A percentile compares a stretch with the other conserved stretches of the same genome.
phyloP scores from a whole-genome alignment of 768 basidiomycete species.

The Leucosporidium creatinivorum region DNA sequence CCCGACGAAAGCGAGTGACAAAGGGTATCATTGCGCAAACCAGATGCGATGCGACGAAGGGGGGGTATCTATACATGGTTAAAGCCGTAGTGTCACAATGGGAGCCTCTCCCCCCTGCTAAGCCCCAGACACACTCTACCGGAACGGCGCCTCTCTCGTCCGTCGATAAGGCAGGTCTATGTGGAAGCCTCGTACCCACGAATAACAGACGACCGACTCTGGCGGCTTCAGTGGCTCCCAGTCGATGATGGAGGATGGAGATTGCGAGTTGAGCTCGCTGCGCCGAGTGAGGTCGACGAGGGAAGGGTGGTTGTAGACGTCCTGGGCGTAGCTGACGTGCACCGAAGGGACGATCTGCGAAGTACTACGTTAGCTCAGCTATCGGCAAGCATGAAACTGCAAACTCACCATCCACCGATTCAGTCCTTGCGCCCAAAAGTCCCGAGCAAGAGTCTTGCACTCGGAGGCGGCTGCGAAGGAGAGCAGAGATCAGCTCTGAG shows the following conservation, averaged over 20 bases:
- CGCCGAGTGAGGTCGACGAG: constrained; percentile 10
- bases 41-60: no score
- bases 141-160: neutral
- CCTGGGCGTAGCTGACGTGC: constrained; percentile 17
- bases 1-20: no score
- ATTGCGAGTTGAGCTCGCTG: neutral
- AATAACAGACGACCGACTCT: constrained; percentile 7
- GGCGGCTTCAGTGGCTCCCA: constrained; percentile 1
- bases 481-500: neutral
- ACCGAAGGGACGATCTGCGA: constrained; percentile 26
- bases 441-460: constrained; percentile 28
- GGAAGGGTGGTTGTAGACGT: constrained; percentile 13
- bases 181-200: constrained; percentile 13
- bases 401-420: constrained; percentile 28
- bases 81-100: no score
- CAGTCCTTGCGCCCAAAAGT: constrained; percentile 25
- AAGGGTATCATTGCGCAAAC: no score
- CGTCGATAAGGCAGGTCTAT: constrained; percentile 10
- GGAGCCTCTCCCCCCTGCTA: no score
- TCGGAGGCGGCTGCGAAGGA: constrained; percentile 17
- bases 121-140: neutral
- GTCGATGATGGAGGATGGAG: constrained; percentile 3
- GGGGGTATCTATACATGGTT: no score
- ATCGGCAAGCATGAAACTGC: neutral
- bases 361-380: neutral